Evolutionary conservation across 352 stramenopile species (phyloP).

Genomic region (Phytophthora pluvialis): DNA sequence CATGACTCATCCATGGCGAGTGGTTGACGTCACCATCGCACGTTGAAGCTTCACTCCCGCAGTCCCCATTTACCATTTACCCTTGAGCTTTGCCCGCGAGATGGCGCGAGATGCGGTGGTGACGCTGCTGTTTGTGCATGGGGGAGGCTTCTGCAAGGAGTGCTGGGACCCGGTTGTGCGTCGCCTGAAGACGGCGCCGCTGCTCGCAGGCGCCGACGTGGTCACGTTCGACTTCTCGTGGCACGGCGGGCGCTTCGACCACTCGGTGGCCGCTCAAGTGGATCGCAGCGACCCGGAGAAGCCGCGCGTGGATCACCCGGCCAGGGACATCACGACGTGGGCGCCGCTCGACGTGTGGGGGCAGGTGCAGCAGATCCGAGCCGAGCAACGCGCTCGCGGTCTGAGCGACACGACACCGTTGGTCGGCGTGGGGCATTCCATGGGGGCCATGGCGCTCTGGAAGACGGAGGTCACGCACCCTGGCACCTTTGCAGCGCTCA

Average conservation of each 20-base stretch:
- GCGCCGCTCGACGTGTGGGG: constrained; percentile 31
- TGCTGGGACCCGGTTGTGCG: constrained; percentile 56
- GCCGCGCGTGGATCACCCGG: constrained; percentile 48
- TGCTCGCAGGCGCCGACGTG: constrained; percentile 37
- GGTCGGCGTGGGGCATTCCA: constrained; percentile 62
- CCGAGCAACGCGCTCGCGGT: constrained; percentile 16
- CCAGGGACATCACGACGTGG: constrained; percentile 36
- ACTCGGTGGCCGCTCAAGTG: constrained; percentile 29
- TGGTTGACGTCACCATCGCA: constrained; percentile 35
- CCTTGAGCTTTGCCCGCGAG: neutral
- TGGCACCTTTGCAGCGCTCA: constrained; percentile 46
- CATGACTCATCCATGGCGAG: no score
- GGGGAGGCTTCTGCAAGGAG: constrained; percentile 46
- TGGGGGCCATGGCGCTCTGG: constrained; percentile 51
- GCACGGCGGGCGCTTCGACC: constrained; percentile 46
- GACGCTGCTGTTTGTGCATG: constrained; percentile 53
- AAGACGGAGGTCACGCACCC: constrained; percentile 47
- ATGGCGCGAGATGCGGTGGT: constrained; percentile 21
- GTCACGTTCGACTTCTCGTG: constrained; percentile 47
- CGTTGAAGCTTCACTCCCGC: constrained; percentile 20
- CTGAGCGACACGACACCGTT: constrained; percentile 34
- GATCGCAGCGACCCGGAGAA: constrained; percentile 35
- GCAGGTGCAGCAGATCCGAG: constrained; percentile 33
- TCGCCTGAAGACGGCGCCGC: constrained; percentile 32
- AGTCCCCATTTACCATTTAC: constrained; percentile 14